Evolutionary conservation across 371 early-diverging fungal species (phyloP), one percentile per base, ranked within the genome.

Genomic region (Apophysomyces elegans): DNA sequence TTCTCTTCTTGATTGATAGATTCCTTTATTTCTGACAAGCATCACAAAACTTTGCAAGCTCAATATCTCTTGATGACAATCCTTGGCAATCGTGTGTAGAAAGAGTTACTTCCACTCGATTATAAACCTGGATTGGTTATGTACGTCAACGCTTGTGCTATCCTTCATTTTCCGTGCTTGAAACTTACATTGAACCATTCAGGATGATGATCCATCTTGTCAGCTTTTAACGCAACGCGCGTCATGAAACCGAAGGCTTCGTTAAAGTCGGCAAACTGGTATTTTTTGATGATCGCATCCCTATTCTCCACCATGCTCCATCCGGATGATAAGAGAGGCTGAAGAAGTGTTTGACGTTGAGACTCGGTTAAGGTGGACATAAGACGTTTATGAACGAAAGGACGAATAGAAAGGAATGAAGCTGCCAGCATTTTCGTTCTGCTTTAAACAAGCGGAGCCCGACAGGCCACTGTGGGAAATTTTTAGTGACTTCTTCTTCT

Each of bases 181-280:
- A 13, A n/a, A 64, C 78, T 73, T 83, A 92, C 93, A 74, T 95
- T 95, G 69, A 92, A 93, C 95, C 95, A 95, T 75, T 95, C 95
- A 9, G 98, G 98, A 70, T 98, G 98, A 74, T 98, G 98, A 70
- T 95, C 92, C 74, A 87, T 84, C 74, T 91, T 92, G 60, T 97
- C 98, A 36, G 97, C 97, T 45, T 85, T 84, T 57, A 96, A 77
- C 11, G 98, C 97, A 7, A 97, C 92, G 26, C 91, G 84, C 12
- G 95, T 85, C 96, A 98, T 97, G 79, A 98, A 98, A 9, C 92
- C 93, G 76, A 95, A 97, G 2, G 97, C 98, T 61, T 86, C 84
- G 76, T 86, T 90, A 70, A 98, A 98, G 74, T 91, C 88, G 54
- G 81, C 73, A 75, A 97, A 98, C 58, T 63, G 38, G 69, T 93